A percentile compares a stretch with the other conserved stretches of the same genome.
Evolutionary conservation across 305 asterid genomes (phyloP).

Genomic region (Solanum hybrid): DNA sequence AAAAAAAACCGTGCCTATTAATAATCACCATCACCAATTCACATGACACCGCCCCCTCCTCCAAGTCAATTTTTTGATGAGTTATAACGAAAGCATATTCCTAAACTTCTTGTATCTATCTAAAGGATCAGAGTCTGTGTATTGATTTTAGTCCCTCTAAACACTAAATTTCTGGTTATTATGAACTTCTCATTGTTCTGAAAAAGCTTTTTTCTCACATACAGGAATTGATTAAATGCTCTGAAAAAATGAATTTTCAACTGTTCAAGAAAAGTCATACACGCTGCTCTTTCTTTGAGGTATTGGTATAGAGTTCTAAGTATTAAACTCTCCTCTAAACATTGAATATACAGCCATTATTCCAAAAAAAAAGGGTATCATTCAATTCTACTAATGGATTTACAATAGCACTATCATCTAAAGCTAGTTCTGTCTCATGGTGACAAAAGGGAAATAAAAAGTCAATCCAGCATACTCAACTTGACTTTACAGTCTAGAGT

Average conservation of each 20-base stretch:
- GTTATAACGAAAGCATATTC: background rate
- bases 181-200: background rate
- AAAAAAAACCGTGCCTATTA: background rate
- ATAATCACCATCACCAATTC: background rate
- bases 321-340: background rate
- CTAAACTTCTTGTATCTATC: background rate
- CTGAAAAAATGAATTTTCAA: background rate
- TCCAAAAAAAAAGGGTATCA: background rate
- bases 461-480: background rate
- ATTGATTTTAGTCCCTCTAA: background rate
- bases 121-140: background rate
- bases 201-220: background rate
- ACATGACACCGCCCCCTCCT: background rate
- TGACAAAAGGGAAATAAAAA: background rate
- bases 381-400: background rate
- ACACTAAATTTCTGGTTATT: background rate
- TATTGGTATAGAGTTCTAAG: background rate
- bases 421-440: background rate
- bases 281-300: background rate
- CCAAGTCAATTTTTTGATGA: background rate
- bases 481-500: background rate
- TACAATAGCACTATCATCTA: background rate
- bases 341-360: background rate
- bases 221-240: background rate
- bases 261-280: background rate